A percentile compares a stretch with the other conserved stretches of the same genome.
Evolutionary conservation across 2,329 filamentous ascomycete species (phyloP).

Genomic region (Alternaria dauci): DNA sequence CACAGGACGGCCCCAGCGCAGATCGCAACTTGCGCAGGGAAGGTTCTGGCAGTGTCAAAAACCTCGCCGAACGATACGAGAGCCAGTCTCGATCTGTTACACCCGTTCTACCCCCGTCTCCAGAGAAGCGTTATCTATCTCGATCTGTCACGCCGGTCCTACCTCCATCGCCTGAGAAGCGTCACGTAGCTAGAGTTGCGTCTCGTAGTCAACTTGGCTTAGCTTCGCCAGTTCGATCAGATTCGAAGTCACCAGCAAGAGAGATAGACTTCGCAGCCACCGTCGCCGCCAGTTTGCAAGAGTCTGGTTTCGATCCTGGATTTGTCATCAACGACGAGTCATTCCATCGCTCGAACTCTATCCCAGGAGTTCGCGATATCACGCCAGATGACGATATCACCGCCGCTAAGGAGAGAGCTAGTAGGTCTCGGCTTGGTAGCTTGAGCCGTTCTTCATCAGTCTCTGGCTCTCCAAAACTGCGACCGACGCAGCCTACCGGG

Average conservation of each 20-base stretch:
- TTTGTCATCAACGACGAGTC: conserved; percentile 55
- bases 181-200: conserved; percentile 23
- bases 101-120: conserved; percentile 23
- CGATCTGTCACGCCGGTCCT: conserved; percentile 24
- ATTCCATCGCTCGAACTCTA: conserved; percentile 44
- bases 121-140: conserved; percentile 24
- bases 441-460: conserved; percentile 43
- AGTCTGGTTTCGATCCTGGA: conserved; percentile 57
- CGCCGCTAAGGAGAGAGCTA: conserved; percentile 40
- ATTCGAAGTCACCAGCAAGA: conserved; percentile 37
- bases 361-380: conserved; percentile 37
- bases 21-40: conserved; percentile 24
- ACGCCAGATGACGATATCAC: conserved; percentile 45
- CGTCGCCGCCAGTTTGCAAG: conserved; percentile 56
- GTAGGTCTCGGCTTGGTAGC: conserved; percentile 42
- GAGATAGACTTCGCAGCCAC: conserved; percentile 60
- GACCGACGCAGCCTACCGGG: conserved; percentile 24
- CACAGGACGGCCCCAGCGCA: conserved; percentile 12
- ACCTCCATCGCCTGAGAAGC: conserved; percentile 22
- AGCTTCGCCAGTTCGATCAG: conserved; percentile 37
- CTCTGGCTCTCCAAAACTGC: conserved; percentile 36
- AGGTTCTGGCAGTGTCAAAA: conserved; percentile 32
- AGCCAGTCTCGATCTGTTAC: conserved; percentile 32
- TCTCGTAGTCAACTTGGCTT: conserved; percentile 25
- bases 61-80: conserved; percentile 36